A percentile compares a stretch with the other conserved stretches of the same genome.
These are phyloP conservation scores for Plasmopara viticola DNA, from an alignment of 352 stramenopile species.

Conservation along the genomic window DNA sequence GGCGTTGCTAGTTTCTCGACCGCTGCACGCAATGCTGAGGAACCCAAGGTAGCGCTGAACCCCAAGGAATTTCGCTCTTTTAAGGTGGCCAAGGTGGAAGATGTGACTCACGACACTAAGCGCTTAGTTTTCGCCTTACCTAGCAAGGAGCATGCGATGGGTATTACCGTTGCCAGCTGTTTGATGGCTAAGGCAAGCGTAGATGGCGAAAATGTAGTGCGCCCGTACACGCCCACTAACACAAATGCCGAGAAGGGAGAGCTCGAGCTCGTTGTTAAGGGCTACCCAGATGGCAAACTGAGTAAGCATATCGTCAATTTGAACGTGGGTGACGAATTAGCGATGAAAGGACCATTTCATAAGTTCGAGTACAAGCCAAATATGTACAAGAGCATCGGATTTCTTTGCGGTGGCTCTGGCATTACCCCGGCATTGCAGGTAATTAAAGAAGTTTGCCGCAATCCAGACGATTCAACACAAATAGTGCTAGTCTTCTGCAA, in stretches of 20 bases:
- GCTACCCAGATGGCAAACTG: slow-evolving; percentile 75
- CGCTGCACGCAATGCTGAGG: slow-evolving; percentile 23
- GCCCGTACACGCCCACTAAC: slow-evolving; percentile 82
- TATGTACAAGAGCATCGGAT: slow-evolving; percentile 69
- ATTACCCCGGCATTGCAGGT: slow-evolving; percentile 78
- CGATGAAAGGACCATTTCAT: slow-evolving; percentile 82
- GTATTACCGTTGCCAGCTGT: slow-evolving; percentile 53
- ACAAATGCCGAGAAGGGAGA: slow-evolving; percentile 63
- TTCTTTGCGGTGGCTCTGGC: slow-evolving; percentile 77
- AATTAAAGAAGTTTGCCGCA: slow-evolving; percentile 66
- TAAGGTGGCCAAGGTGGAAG: slow-evolving; percentile 52
- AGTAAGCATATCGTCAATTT: slow-evolving; percentile 78
- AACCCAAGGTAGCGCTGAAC: slow-evolving; percentile 45
- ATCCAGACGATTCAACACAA: slow-evolving; percentile 73
- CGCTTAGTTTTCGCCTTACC: slow-evolving; percentile 48
- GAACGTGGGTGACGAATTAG: slow-evolving; percentile 67
- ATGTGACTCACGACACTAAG: slow-evolving; percentile 62
- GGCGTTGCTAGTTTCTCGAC: slow-evolving; percentile 26
- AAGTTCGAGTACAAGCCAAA: slow-evolving; percentile 86
- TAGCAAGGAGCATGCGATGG: slow-evolving; percentile 53
- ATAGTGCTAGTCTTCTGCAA: slow-evolving; percentile 81
- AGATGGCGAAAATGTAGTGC: slow-evolving; percentile 58
- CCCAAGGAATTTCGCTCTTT: slow-evolving; percentile 58
- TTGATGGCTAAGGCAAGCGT: slow-evolving; percentile 54
- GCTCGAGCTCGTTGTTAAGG: slow-evolving; percentile 82